Conservation (phyloP, 108 stramenopile genomes). For the Nitzschia putrida region DNA sequence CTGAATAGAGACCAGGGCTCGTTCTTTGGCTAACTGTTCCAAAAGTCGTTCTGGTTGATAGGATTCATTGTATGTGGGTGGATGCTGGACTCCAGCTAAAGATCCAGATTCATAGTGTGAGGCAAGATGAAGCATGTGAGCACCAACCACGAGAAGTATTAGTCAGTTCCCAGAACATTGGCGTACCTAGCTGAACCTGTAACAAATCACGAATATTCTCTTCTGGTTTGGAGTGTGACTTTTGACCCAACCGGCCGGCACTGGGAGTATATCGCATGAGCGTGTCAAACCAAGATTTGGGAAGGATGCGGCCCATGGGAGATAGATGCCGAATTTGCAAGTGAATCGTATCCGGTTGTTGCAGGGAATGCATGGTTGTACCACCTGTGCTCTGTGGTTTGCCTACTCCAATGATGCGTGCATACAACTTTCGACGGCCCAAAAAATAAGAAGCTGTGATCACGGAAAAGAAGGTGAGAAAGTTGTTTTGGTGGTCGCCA, state of each 20-base stretch:
- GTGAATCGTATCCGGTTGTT: slow-evolving; percentile 30
- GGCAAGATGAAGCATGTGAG: too few relatives aligned
- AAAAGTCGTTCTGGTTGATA: slow-evolving; percentile 43
- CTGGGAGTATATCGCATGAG: slow-evolving; percentile 39
- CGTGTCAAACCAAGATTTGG: slow-evolving; percentile 62
- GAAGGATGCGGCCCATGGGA: slow-evolving; percentile 63
- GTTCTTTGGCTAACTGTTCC: slow-evolving; percentile 43
- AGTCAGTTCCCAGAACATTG: too few relatives aligned
- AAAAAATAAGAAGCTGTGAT: slow-evolving; percentile 38
- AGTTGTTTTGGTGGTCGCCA: not conserved
- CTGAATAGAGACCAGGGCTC: slow-evolving; percentile 55
- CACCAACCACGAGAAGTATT: too few relatives aligned
- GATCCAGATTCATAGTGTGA: not conserved
- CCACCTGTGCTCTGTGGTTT: not conserved
- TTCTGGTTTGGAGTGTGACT: slow-evolving; percentile 10
- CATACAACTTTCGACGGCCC: slow-evolving; percentile 60
- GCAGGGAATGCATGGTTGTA: slow-evolving; percentile 2
- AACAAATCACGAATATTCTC: slow-evolving; percentile 24
- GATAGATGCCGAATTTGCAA: slow-evolving; percentile 68
- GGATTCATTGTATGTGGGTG: not conserved
- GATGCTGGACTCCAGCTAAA: slow-evolving; percentile 23
- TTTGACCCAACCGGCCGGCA: slow-evolving; percentile 2
- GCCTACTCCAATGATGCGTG: slow-evolving; percentile 60
- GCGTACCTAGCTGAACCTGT: slow-evolving; percentile 53
- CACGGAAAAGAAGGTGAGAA: not conserved